Evolutionary conservation across 768 basidiomycete genomes (phyloP).

Genomic region (Podaxis pistillaris): DNA sequence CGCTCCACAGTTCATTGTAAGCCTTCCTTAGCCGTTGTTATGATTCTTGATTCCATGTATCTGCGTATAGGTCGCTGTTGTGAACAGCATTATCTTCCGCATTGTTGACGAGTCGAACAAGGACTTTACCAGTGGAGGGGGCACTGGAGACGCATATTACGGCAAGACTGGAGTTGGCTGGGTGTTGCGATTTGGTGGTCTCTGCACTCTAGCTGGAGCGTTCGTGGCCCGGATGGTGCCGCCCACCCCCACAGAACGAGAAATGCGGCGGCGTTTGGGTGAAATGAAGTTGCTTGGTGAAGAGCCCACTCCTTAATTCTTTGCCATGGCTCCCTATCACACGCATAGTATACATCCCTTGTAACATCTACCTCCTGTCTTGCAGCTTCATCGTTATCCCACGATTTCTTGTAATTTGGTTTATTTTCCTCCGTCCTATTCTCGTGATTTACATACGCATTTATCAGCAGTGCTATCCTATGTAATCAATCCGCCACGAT

Average conservation of each 20-base stretch:
- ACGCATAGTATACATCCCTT: not conserved
- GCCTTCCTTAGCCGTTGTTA: conserved; percentile 27
- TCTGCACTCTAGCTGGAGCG: conserved; percentile 84
- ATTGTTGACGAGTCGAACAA: conserved; percentile 59
- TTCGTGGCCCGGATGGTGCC: conserved; percentile 78
- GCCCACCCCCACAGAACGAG: conserved; percentile 87
- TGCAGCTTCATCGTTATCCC: not conserved
- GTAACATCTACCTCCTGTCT: not conserved
- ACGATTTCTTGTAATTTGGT: not conserved
- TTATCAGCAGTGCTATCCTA: not conserved
- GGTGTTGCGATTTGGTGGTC: conserved; percentile 90
- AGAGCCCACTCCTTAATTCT: conserved; percentile 46
- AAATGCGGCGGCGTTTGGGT: conserved; percentile 78
- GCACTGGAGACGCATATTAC: conserved; percentile 55
- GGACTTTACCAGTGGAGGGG: conserved; percentile 35
- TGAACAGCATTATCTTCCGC: conserved; percentile 85
- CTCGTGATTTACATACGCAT: not conserved
- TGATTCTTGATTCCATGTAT: conserved; percentile 16
- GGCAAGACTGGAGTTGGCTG: conserved; percentile 92
- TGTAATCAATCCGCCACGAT: conserved; percentile 28
- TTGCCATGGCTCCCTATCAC: not conserved
- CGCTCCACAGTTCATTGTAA: conserved; percentile 88
- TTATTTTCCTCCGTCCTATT: not conserved
- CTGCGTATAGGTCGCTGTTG: conserved; percentile 68
- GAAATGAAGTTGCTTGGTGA: conserved; percentile 76